Base-by-base conservation (phyloP, 306 rosid genomes). In the Biancaea sappan region DNA sequence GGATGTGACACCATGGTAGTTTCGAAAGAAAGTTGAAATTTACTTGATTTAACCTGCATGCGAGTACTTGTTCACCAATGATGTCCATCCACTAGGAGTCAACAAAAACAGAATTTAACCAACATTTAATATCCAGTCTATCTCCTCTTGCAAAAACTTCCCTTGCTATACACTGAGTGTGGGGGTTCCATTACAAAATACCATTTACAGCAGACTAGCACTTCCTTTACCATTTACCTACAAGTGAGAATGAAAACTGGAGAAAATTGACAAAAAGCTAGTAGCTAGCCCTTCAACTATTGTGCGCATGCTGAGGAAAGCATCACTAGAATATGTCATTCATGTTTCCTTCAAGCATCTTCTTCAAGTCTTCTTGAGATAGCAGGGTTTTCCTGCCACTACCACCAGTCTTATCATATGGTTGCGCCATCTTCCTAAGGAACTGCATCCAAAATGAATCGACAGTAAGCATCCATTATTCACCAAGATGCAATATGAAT, bases 351-450 rank as follows among this genome's bases (percentile, higher is more conserved):
- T 83, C 89, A 25, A 79, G 79, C 84, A 90, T 85, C 82, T 88
- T 89, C 81, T 91, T 91, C 80, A 93, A 74, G 73, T 93, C 98
- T 65, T 89, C 91, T 75, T 91, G 93, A 56, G 98, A 93, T 60
- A 93, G 66, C 18, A 93, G 80, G 62, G 97, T 93, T 82, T 91
- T 93, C 85, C 44, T 83, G 65, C 96, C 89, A 1, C 82, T 79
- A 77, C 89, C 75, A 10, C 98, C 98, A 8, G 92, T 86, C 86
- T 86, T 93, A 37, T 93, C 98, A 78, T 93, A 93, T 32, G 97
- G 96, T 67, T 91, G 98, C n/a, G 98, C 98, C 97, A 93, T 93
- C 80, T 91, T 93, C 86, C 93, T 84, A n/a, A 93, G 96, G 72
- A 93, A 93, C 97, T 93, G 97, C 83, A 77, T 28, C 32, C 61